phyloP scores from a whole-genome alignment of 768 basidiomycete species.

The Russula griseocarnosa region DNA sequence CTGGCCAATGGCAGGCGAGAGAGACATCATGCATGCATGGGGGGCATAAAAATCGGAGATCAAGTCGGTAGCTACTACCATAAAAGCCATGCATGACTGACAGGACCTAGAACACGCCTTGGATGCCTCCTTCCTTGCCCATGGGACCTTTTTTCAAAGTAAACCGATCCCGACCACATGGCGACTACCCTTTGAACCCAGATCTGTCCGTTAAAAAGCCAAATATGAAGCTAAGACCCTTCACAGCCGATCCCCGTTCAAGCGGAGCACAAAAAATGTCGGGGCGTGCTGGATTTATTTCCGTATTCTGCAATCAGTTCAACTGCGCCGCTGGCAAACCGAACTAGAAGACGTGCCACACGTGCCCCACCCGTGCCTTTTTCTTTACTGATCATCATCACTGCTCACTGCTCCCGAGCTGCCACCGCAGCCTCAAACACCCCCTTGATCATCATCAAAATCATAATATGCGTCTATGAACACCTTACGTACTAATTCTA shows the following conservation, averaged over 20 bases:
- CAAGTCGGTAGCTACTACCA: not conserved
- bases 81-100: not conserved
- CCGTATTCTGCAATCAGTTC: too few species aligned
- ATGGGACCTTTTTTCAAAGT: not conserved
- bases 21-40: too few species aligned
- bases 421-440: not conserved
- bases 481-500: not conserved
- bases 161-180: conserved; percentile 14
- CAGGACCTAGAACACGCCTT: conserved; percentile 14
- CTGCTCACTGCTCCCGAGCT: not conserved
- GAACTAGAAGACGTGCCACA: too few species aligned
- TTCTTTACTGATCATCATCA: not conserved
- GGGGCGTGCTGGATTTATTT: not conserved
- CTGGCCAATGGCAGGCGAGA: conserved; percentile 1
- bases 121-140: not conserved
- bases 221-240: conserved; percentile 5
- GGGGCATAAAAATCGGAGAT: too few species aligned
- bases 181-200: not conserved
- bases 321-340: too few species aligned
- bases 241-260: not conserved
- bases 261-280: conserved; percentile 14
- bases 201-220: conserved; percentile 1
- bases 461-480: too few species aligned
- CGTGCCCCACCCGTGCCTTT: not conserved
- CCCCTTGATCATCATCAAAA: not conserved